Evolutionary conservation across 2,329 filamentous ascomycete species (phyloP).

Genomic region (Acrodontium crateriforme): DNA sequence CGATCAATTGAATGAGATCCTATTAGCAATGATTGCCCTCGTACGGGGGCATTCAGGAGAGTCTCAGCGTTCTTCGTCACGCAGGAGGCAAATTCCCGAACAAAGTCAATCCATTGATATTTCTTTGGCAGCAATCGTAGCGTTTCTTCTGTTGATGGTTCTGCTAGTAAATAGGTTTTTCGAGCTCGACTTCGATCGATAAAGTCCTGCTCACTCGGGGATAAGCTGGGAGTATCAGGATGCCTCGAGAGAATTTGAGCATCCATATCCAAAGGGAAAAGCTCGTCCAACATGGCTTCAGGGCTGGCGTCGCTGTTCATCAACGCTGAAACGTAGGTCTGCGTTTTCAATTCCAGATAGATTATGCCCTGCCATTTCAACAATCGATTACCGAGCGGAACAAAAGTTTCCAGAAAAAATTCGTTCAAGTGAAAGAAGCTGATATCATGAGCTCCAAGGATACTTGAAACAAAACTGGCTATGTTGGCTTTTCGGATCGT

Average conservation of each 20-base stretch:
- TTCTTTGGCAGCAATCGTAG: constrained; percentile 40
- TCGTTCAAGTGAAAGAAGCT: constrained; percentile 51
- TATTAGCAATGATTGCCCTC: constrained; percentile 9
- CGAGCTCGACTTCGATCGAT: constrained; percentile 40
- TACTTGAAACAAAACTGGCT: constrained; percentile 49
- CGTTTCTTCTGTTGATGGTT: constrained; percentile 28
- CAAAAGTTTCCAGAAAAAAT: constrained; percentile 50
- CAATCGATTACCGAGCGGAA: constrained; percentile 43
- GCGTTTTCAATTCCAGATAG: constrained; percentile 52
- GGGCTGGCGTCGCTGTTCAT: constrained; percentile 41
- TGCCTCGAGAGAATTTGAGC: constrained; percentile 40
- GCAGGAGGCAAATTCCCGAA: constrained; percentile 44
- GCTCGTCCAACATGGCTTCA: constrained; percentile 42
- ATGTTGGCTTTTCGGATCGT: constrained; percentile 51
- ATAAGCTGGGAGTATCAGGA: constrained; percentile 38
- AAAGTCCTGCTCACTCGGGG: constrained; percentile 47
- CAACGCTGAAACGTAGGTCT: constrained; percentile 50
- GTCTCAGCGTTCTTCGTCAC: constrained; percentile 44
- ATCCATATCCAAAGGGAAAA: constrained; percentile 46
- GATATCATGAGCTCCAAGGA: constrained; percentile 48
- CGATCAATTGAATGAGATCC: neutral
- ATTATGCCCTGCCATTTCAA: constrained; percentile 47
- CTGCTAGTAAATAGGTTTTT: constrained; percentile 42
- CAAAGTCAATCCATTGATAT: constrained; percentile 51
- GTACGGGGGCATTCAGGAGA: constrained; percentile 20